These are phyloP conservation scores for Candida corydali DNA, from an alignment of 805 yeast species.

Conservation along the genomic window DNA sequence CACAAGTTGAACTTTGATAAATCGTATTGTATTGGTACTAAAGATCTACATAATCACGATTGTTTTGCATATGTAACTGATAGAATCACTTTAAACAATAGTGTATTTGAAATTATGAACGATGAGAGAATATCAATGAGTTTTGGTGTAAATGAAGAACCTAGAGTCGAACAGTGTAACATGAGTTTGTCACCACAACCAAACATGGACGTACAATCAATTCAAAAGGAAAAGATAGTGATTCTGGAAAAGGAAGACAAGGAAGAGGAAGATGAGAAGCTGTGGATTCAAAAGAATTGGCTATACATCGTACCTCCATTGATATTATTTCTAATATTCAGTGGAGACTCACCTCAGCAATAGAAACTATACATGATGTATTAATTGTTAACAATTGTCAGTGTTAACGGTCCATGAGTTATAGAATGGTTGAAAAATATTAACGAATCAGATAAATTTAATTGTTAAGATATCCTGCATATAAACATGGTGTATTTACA, in stretches of 20 bases:
- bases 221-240: conserved; percentile 9
- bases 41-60: conserved; percentile 22
- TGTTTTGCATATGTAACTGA: conserved; percentile 22
- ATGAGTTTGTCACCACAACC: conserved; percentile 21
- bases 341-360: conserved; percentile 6
- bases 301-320: conserved; percentile 53
- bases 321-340: conserved; percentile 22
- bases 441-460: conserved; percentile 12
- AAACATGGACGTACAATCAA: conserved; percentile 22
- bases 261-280: conserved; percentile 26
- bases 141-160: neutral
- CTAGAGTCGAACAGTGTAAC: conserved; percentile 7
- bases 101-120: conserved; percentile 9
- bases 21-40: conserved; percentile 23
- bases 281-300: conserved; percentile 62
- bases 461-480: conserved; percentile 12
- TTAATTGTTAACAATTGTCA: too few species aligned
- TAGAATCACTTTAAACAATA: conserved; percentile 1
- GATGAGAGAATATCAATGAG: conserved; percentile 7
- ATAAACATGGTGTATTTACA: neutral
- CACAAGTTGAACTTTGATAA: conserved; percentile 1
- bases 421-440: neutral
- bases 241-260: conserved; percentile 18
- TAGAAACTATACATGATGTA: too few species aligned
- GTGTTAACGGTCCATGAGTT: too few species aligned